Evolutionary conservation across 495 filamentous ascomycete species (phyloP).

Genomic region (Trichoderma reesei): DNA sequence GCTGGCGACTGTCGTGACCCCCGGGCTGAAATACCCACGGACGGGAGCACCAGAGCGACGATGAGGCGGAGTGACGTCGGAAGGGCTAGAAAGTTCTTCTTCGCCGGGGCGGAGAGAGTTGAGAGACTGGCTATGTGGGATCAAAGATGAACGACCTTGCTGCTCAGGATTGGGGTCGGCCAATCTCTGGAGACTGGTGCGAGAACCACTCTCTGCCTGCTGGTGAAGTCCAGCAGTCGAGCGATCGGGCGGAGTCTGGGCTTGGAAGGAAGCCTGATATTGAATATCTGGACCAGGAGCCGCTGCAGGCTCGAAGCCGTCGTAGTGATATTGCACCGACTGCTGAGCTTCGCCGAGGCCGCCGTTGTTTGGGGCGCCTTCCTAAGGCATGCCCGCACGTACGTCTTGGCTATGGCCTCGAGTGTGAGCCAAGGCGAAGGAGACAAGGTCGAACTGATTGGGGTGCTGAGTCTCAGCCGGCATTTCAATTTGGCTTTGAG

Average conservation of each 20-base stretch:
- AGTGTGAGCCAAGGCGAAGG: slow-evolving; percentile 3
- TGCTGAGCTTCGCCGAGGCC: neutral
- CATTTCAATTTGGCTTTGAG: neutral
- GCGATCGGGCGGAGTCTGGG: neutral
- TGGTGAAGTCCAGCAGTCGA: neutral
- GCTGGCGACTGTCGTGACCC: neutral
- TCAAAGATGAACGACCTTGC: neutral
- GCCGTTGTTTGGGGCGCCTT: neutral
- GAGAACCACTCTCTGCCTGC: neutral
- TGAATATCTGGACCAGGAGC: neutral
- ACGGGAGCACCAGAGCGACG: neutral
- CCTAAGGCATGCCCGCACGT: neutral
- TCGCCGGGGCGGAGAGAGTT: neutral
- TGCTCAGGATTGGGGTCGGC: neutral
- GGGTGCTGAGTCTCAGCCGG: no score
- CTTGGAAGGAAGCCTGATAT: neutral
- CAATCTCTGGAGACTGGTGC: neutral
- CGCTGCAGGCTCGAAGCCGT: neutral
- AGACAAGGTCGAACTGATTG: neutral
- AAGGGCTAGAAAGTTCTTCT: neutral
- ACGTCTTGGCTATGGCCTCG: neutral
- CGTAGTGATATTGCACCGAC: neutral
- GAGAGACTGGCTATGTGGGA: neutral
- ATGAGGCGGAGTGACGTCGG: neutral
- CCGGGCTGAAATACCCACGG: slow-evolving; percentile 5